phyloP scores from a whole-genome alignment of 495 filamentous ascomycete species.

The Penicillium canariense region DNA sequence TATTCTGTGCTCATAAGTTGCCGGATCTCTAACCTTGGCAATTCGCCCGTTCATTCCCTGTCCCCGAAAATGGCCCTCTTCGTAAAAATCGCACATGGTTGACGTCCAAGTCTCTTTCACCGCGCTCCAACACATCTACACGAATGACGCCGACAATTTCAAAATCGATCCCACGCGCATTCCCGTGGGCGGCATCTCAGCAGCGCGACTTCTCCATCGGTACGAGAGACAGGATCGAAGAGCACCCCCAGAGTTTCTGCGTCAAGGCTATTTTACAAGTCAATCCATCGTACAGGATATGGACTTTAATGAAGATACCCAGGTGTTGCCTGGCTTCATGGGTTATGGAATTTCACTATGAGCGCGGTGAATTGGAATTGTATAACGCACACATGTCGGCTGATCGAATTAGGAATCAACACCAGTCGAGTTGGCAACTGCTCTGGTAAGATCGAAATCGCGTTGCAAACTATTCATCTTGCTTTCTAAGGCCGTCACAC shows the following conservation, averaged over 20 bases:
- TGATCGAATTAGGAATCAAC: too few relatives aligned
- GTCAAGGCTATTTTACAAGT: too few relatives aligned
- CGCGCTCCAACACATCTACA: constrained; percentile 27
- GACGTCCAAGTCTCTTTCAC: constrained; percentile 48
- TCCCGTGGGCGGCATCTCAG: constrained; percentile 51
- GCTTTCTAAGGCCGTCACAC: constrained; percentile 21
- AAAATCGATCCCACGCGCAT: constrained; percentile 43
- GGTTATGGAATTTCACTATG: too few relatives aligned
- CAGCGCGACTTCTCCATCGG: too few relatives aligned
- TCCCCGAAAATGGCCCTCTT: constrained; percentile 19
- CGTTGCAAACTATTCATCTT: constrained; percentile 21
- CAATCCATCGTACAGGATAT: too few relatives aligned
- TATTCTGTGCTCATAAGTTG: too few relatives aligned
- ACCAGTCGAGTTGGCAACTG: constrained; percentile 14
- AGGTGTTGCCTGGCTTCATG: too few relatives aligned
- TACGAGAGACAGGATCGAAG: too few relatives aligned
- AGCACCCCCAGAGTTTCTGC: too few relatives aligned
- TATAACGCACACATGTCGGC: too few relatives aligned
- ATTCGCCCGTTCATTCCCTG: not conserved
- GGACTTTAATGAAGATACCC: too few relatives aligned
- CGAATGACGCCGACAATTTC: constrained; percentile 35
- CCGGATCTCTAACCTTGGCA: not conserved
- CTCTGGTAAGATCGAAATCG: constrained; percentile 18
- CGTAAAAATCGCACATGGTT: constrained; percentile 32
- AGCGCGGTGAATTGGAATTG: too few relatives aligned